Conservation (phyloP, 768 basidiomycete species). For the Tephrocybe sp. region DNA sequence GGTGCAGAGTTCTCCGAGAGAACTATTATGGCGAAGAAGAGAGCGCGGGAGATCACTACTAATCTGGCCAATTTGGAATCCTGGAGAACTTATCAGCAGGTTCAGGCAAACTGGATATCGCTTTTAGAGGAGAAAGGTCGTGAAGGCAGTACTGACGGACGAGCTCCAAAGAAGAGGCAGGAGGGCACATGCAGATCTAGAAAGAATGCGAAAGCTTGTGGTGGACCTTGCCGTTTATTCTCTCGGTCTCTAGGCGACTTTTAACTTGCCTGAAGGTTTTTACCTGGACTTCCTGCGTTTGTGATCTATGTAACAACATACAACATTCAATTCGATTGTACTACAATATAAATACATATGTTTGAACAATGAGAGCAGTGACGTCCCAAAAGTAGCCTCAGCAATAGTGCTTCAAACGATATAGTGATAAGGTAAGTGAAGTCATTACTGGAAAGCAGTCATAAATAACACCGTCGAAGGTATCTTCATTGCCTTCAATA, state of each 20-base stretch:
- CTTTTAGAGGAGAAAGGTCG: constrained; percentile 20
- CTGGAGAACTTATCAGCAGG: constrained; percentile 29
- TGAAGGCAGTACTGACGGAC: constrained; percentile 4
- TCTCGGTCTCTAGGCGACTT: constrained; percentile 12
- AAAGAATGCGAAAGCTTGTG: neutral
- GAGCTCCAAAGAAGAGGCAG: neutral
- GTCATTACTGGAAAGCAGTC: too few species aligned
- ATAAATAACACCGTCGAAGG: too few species aligned
- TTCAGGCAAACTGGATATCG: constrained; percentile 29
- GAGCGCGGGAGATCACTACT: constrained; percentile 25
- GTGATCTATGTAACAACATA: constrained; percentile 1
- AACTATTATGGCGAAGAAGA: constrained; percentile 27
- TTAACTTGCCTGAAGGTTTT: constrained; percentile 7
- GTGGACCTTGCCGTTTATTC: constrained; percentile 6
- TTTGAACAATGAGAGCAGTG: neutral
- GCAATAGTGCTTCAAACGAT: too few species aligned
- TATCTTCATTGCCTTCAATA: constrained; percentile 18
- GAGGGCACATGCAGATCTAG: constrained; percentile 1
- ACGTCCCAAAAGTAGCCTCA: neutral
- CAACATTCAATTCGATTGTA: neutral
- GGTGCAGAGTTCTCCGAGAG: constrained; percentile 37
- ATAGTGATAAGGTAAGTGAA: too few species aligned
- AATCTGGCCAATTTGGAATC: constrained; percentile 29
- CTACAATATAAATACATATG: neutral
- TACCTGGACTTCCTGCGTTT: neutral